Base-by-base conservation (phyloP, 495 filamentous ascomycete species). In the Chlorociboria aeruginascens region DNA sequence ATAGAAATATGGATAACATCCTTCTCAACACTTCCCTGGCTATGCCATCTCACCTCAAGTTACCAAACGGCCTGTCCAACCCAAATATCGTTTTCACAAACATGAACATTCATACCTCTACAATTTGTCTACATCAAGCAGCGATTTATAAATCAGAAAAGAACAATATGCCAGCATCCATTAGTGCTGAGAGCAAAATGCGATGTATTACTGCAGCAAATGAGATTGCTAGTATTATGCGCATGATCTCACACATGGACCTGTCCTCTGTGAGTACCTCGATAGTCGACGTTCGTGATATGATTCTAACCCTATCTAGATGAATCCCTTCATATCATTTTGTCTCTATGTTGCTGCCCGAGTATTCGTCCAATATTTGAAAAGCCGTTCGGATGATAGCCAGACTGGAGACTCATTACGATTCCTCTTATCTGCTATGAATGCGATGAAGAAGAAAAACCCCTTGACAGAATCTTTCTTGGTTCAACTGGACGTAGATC, bases 101-200 rank as follows among this genome's bases (percentile, higher is more conserved):
- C 51, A 95, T 97, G 85, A 85, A 83, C 57, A 88, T 97, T 32
- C 92, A 97, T 59, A 90, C 92, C 0, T 92, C 88, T 6, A 86
- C 86, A 3, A 96, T 98, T 32, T 97, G 92, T 64, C 74, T 97
- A 7, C 92, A 98, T 58, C 92, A 97, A 62, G 93, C 93, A 7
- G 93, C 92, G 14, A 96, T 97, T 14, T 95, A 88, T 73, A 97
- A 95, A 62, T 87, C 92, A 0, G 89, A 96, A 55, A 90, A 86
- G 64, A 83, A 97, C 62, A 73, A 77, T 45, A 71, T 96, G 55
- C 78, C 89, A 3, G 69, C 77, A 8, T 78, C 78, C 25, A 82
- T 96, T 35, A 80, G 82, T 43, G 78, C 81, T 0, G 89, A 97
- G 58, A 95, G 90, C 59, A 94, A 93, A 59, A 76, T 93, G 2